Base-by-base conservation (phyloP, 2,329 filamentous ascomycete genomes). In the Penicillium concentricum region DNA sequence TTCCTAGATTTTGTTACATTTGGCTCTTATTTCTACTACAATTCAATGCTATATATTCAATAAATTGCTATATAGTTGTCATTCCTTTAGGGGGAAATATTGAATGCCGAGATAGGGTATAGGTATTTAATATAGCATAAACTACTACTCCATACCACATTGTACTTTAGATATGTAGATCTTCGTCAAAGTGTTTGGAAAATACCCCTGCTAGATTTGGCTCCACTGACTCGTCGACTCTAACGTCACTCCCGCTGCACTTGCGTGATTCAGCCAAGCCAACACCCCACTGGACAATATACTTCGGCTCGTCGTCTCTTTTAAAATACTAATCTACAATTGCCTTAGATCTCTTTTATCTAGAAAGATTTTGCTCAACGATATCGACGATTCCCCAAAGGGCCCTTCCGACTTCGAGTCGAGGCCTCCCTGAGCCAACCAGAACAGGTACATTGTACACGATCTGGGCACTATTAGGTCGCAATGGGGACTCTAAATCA, bases 191-290 rank as follows among this genome's bases (percentile, higher is more conserved):
- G 5, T 34, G 1, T 13, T 2, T n/a, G 8, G 5, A 8, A 16
- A 32, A 26, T 4, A 44, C 16, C 30, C 39, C 30, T 51, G 35
- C 9, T 35, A 2, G 7, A 15, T 13, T 22, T 18, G 20, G n/a
- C 48, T 22, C 15, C 28, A 22, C 30, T 34, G 8, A 66, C 56
- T 62, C 41, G 57, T 45, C 18, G 44, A 43, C 30, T 56, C 56
- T 61, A 62, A 66, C 67, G 67, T 68, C 67, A 69, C 54, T 60
- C 46, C 35, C 20, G 46, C 50, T 35, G 9, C 41, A 51, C 44
- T 69, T 65, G 67, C 67, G 67, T 69, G 67, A 66, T 67, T 38
- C 38, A 37, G 57, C 51, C 61, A 58, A 58, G 50, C 22, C 34
- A 13, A 26, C 22, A 26, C 9, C 18, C n/a, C 20, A 50, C 35